phyloP scores from a whole-genome alignment of 2,329 filamentous ascomycete species.

The Colletotrichum lindemuthianum region DNA sequence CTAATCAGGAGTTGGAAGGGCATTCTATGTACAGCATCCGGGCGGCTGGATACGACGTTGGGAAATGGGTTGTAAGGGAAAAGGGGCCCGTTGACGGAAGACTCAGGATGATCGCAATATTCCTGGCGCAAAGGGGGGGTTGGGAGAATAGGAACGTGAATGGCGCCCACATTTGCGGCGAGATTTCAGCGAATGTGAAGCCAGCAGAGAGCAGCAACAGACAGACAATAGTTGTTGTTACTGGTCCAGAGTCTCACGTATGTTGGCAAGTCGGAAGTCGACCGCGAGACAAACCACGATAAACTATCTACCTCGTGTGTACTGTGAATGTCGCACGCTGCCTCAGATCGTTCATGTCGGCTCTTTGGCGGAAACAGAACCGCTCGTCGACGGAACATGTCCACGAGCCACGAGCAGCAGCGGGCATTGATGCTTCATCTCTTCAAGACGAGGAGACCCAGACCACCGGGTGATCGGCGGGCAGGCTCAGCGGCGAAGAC shows the following conservation, averaged over 20 bases:
- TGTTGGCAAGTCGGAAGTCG: not conserved
- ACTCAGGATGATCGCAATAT: slow-evolving; percentile 4
- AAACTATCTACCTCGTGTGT: no score
- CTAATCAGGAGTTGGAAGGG: not conserved
- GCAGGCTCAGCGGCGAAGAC: not conserved
- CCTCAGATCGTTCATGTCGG: no score
- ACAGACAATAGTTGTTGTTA: no score
- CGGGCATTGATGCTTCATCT: slow-evolving; percentile 13
- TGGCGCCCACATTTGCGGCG: not conserved
- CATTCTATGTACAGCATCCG: slow-evolving; percentile 12
- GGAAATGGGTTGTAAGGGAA: not conserved
- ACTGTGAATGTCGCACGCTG: no score
- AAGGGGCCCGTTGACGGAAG: not conserved
- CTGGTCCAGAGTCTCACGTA: no score
- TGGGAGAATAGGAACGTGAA: not conserved
- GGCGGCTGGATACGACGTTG: slow-evolving; percentile 10
- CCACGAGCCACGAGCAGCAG: not conserved
- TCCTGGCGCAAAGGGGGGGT: not conserved
- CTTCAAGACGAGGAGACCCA: slow-evolving; percentile 17
- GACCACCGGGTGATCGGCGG: slow-evolving; percentile 8
- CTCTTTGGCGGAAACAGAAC: slow-evolving; percentile 8
- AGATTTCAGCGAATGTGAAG: not conserved
- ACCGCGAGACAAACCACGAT: not conserved
- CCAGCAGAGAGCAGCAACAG: not conserved
- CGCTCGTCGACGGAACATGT: not conserved